Percentiles rank a stretch among this genome's conserved stretches.
Evolutionary conservation across 768 basidiomycete genomes (phyloP).

Genomic region (Mycena amicta): DNA sequence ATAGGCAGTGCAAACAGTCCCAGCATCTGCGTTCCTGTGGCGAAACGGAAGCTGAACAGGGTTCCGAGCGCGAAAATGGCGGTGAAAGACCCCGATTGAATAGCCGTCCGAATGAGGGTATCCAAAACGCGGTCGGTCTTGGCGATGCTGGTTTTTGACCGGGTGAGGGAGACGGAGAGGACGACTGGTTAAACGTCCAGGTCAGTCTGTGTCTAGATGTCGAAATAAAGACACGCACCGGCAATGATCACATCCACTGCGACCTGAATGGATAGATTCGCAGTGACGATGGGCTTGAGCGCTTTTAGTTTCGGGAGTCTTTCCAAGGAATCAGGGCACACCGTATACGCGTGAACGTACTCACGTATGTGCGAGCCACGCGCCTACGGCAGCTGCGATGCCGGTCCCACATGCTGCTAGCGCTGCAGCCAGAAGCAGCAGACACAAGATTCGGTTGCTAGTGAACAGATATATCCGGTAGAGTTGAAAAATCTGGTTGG

Average conservation of each 20-base stretch:
- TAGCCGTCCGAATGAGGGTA: conserved; percentile 1
- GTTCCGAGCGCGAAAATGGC: conserved; percentile 11
- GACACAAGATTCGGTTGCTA: neutral
- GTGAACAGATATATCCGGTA: conserved; percentile 6
- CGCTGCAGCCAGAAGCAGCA: neutral
- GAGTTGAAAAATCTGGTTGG: conserved; percentile 3
- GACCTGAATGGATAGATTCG: conserved; percentile 2
- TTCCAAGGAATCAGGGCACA: neutral
- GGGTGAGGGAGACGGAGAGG: neutral
- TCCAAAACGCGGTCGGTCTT: conserved; percentile 6
- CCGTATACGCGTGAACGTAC: neutral
- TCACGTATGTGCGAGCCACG: conserved; percentile 3
- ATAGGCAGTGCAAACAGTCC: conserved; percentile 6
- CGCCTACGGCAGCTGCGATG: neutral
- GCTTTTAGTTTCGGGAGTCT: neutral
- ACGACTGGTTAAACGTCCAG: neutral
- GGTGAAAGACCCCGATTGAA: conserved; percentile 9
- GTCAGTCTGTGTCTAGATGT: neutral
- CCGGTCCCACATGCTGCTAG: neutral
- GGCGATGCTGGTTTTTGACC: conserved; percentile 1
- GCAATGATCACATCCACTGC: conserved; percentile 6
- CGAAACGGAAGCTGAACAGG: conserved; percentile 5
- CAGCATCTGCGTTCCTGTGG: neutral
- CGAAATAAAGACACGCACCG: neutral
- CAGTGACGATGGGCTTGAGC: conserved; percentile 7